Base-by-base conservation (phyloP, 164 flowering plant species). In the Sextonia rubra region DNA sequence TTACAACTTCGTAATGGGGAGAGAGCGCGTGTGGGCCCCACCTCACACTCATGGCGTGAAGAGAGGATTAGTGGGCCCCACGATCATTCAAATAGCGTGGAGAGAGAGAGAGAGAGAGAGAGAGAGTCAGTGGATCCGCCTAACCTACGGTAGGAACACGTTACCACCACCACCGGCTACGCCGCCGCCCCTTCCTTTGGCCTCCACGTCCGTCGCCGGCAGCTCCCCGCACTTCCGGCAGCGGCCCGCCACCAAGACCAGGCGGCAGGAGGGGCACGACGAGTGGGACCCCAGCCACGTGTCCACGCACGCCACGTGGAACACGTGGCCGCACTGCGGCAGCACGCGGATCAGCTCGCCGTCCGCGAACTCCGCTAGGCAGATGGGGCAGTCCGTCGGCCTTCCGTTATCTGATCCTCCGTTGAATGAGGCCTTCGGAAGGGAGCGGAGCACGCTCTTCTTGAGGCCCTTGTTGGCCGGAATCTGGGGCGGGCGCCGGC, bases 211-310 rank as follows among this genome's bases (percentile, higher is more conserved):
- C 23, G 74, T 14, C 15, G 74, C 73, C 12, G 88, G 83, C 4
- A 82, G n/a, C 0, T 80, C 86, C 24, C 90, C 86, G 76, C 94
- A 86, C 77, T 80, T 89, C 74, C 81, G 87, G 69, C 92, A 87
- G 75, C 86, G 68, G 2, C 80, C 69, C 0, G 75, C 87, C 12
- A 77, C 86, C 71, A 88, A 75, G 63, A 85, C 80, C 85, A 82
- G 89, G 20, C 98, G 88, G 78, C 98, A 93, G 9, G 92, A 88
- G 2, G 98, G 98, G 49, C 98, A 93, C 0, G 94, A 86, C 3
- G 94, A 91, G 78, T 89, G 92, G 9, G 95, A 85, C 22, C 87
- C 85, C 2, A 91, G 86, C 97, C 97, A 91, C 66, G 82, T 86
- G 79, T 91, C 98, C 73, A 93, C 84, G 78, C 98, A 93, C 6